Evolutionary conservation across 495 filamentous ascomycete genomes (phyloP).

Genomic region (Aspergillus sparsus): DNA sequence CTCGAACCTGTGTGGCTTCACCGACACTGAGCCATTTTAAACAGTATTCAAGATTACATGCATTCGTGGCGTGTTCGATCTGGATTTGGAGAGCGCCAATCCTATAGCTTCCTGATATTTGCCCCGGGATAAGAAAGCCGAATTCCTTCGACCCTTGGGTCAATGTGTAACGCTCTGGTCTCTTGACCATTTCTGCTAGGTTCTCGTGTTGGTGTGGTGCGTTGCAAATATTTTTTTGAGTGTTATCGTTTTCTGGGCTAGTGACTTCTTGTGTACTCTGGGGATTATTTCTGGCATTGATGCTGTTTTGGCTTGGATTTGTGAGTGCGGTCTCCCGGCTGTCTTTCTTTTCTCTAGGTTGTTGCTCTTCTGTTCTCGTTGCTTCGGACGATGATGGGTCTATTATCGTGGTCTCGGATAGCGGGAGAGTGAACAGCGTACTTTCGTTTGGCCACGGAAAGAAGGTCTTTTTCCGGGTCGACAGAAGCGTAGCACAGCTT

Average conservation of each 20-base stretch:
- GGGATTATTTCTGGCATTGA: not conserved
- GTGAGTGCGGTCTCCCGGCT: not conserved
- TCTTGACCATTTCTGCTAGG: not conserved
- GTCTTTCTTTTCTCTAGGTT: not conserved
- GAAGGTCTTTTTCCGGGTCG: constrained; percentile 1
- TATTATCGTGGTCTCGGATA: constrained; percentile 13
- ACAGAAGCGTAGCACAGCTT: constrained; percentile 9
- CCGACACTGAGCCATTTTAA: not conserved
- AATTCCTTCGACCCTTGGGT: not conserved
- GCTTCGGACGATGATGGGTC: constrained; percentile 6
- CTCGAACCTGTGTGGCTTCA: constrained; percentile 3
- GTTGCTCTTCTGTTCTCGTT: too few relatives aligned
- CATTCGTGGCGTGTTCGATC: constrained; percentile 8
- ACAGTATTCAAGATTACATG: not conserved
- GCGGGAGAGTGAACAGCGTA: constrained; percentile 16
- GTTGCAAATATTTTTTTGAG: not conserved
- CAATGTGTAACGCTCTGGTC: constrained; percentile 3
- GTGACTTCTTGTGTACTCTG: not conserved
- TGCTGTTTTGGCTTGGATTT: not conserved
- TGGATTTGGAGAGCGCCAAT: constrained; percentile 3
- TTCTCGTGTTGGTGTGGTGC: not conserved
- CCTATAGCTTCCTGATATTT: not conserved
- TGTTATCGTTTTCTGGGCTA: not conserved
- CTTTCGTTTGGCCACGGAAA: constrained; percentile 17
- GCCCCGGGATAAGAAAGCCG: not conserved